A percentile compares a stretch with the other conserved stretches of the same genome.
Evolutionary conservation across 257 asterid genomes (phyloP).

Genomic region (Petunia axillaris): DNA sequence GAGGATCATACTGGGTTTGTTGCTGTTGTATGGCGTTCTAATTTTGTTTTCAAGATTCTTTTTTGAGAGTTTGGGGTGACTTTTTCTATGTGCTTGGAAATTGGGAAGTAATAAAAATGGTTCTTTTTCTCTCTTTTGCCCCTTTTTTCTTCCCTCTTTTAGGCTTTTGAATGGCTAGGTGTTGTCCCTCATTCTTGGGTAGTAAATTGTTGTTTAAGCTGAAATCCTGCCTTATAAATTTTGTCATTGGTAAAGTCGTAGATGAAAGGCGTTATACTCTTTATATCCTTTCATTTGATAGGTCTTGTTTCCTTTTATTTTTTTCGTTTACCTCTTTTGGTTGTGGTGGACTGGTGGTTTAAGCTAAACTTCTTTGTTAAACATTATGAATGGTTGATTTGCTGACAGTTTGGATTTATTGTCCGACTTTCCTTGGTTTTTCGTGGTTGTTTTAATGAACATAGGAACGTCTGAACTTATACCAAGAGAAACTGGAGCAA

Average conservation of each 20-base stretch:
- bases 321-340: background rate
- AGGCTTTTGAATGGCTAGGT: background rate
- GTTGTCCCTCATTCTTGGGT: background rate
- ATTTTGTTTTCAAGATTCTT: background rate
- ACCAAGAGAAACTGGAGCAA: conserved; percentile 76
- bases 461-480: conserved; percentile 84
- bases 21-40: background rate
- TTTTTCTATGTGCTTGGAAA: background rate
- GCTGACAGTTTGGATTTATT: conserved; percentile 14
- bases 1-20: background rate
- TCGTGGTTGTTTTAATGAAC: conserved; percentile 3
- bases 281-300: background rate
- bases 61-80: background rate
- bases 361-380: background rate
- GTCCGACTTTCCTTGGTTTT: background rate
- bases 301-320: too few relatives aligned
- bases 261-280: background rate
- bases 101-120: background rate
- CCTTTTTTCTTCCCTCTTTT: background rate
- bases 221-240: background rate
- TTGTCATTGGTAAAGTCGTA: background rate
- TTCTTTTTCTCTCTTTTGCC: background rate
- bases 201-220: background rate
- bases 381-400: background rate
- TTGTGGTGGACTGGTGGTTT: background rate